Evolutionary conservation across 345 rosid species (phyloP).

Genomic region (Eucalyptus virginea): DNA sequence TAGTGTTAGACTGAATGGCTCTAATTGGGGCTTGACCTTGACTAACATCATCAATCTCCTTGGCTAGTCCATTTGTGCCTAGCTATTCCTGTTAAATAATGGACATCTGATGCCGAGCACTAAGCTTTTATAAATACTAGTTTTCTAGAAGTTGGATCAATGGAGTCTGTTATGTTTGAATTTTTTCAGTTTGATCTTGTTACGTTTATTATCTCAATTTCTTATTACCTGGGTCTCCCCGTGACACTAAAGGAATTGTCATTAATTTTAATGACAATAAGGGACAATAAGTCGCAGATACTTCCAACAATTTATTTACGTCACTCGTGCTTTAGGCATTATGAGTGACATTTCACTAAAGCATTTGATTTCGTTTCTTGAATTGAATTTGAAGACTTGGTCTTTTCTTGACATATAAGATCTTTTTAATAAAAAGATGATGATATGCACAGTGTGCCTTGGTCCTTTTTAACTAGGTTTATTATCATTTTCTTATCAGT

Average conservation of each 20-base stretch:
- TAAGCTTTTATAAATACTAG: background rate
- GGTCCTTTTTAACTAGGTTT: background rate
- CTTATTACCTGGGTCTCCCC: background rate
- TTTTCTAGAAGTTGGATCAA: background rate
- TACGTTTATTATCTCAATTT: background rate
- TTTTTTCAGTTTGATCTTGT: background rate
- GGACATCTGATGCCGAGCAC: background rate
- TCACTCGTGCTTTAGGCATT: background rate
- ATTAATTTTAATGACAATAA: background rate
- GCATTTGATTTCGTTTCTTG: background rate
- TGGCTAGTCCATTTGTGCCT: background rate
- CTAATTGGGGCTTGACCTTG: background rate
- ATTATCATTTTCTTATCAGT: constrained; percentile 15
- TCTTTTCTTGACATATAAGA: background rate
- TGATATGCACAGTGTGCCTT: background rate
- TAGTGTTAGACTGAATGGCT: background rate
- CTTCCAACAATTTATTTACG: background rate
- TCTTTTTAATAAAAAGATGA: background rate
- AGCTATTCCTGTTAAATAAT: background rate
- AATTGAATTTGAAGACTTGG: background rate
- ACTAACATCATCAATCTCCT: background rate
- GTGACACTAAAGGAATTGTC: background rate
- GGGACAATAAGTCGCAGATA: background rate
- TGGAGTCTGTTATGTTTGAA: background rate
- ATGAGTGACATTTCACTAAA: background rate